Percentiles rank a stretch among this genome's conserved stretches.
Evolutionary conservation across 345 rosid species (phyloP).

Genomic region (Ceriops zippeliana): DNA sequence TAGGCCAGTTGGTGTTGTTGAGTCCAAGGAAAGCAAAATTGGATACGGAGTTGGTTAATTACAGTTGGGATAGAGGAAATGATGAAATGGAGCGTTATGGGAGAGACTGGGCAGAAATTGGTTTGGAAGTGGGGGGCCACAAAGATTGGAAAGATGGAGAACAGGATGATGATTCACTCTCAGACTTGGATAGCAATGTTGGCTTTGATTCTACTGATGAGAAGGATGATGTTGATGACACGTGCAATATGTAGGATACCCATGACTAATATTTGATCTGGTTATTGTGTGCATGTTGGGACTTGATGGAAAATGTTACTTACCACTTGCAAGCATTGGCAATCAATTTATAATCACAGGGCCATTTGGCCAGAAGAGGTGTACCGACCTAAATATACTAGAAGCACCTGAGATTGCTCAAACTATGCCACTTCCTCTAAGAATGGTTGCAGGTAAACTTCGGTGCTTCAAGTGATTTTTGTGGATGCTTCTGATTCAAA

Average conservation of each 20-base stretch:
- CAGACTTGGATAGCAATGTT: slow-evolving; percentile 23
- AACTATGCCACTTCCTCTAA: neutral
- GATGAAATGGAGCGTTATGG: slow-evolving; percentile 34
- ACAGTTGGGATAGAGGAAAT: slow-evolving; percentile 38
- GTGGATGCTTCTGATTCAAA: neutral
- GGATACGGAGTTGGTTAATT: slow-evolving; percentile 62
- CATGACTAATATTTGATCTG: neutral
- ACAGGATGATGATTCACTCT: slow-evolving; percentile 10
- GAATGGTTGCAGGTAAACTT: neutral
- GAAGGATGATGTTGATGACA: slow-evolving; percentile 20
- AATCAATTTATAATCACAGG: neutral
- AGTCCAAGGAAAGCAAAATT: slow-evolving; percentile 68
- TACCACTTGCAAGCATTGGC: neutral
- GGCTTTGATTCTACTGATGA: slow-evolving; percentile 25
- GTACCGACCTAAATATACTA: neutral
- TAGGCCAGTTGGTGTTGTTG: slow-evolving; percentile 69
- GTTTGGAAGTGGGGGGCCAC: slow-evolving; percentile 18
- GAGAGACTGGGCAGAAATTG: slow-evolving; percentile 23
- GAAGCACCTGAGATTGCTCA: neutral
- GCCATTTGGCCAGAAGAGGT: neutral
- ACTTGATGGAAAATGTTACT: too few relatives aligned
- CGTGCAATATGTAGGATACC: slow-evolving; percentile 17
- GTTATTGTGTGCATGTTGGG: too few relatives aligned
- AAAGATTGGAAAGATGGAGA: slow-evolving; percentile 6
- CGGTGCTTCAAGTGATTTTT: neutral